Conservation (phyloP, 1,139 yeast species). For the Suhomyces bokatorum region DNA sequence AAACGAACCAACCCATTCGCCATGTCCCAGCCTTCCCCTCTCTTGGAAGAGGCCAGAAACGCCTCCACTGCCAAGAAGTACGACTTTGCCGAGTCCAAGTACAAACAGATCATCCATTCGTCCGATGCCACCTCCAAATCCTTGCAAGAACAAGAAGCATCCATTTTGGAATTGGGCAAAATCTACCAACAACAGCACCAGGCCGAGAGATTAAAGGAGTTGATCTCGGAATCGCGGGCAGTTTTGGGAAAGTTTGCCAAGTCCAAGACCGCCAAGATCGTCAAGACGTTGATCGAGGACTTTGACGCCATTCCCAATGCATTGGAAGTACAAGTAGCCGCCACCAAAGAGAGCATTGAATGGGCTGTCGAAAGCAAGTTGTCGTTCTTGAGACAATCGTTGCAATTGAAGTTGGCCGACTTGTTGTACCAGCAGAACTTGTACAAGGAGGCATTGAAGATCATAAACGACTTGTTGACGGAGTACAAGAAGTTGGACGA, state of each 20-base stretch:
- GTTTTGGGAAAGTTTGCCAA: slow-evolving; percentile 80
- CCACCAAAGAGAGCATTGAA: slow-evolving; percentile 77
- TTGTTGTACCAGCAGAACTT: slow-evolving; percentile 65
- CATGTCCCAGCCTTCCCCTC: slow-evolving; percentile 23
- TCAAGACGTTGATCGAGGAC: slow-evolving; percentile 72
- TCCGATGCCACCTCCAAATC: slow-evolving; percentile 28
- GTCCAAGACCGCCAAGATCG: slow-evolving; percentile 91
- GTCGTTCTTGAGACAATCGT: slow-evolving; percentile 82
- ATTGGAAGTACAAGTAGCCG: slow-evolving; percentile 67
- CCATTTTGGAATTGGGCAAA: slow-evolving; percentile 64
- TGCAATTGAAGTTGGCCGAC: slow-evolving; percentile 81
- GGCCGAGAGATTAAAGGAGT: slow-evolving; percentile 52
- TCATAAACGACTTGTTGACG: slow-evolving; percentile 68
- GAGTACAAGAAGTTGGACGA: slow-evolving; percentile 95
- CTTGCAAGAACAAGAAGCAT: slow-evolving; percentile 56
- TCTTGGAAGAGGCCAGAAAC: slow-evolving; percentile 59
- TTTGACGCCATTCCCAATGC: slow-evolving; percentile 71
- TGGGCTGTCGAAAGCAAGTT: slow-evolving; percentile 88
- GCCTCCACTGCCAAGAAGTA: slow-evolving; percentile 51
- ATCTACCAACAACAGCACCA: slow-evolving; percentile 50
- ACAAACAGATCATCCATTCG: slow-evolving; percentile 45
- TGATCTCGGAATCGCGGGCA: slow-evolving; percentile 69
- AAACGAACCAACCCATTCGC: slow-evolving; percentile 9
- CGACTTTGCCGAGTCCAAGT: slow-evolving; percentile 57
- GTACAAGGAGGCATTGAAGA: slow-evolving; percentile 69